These are phyloP conservation scores for Onygenales sp. DNA, from an alignment of 2,329 filamentous ascomycete species.

Conservation along the genomic window DNA sequence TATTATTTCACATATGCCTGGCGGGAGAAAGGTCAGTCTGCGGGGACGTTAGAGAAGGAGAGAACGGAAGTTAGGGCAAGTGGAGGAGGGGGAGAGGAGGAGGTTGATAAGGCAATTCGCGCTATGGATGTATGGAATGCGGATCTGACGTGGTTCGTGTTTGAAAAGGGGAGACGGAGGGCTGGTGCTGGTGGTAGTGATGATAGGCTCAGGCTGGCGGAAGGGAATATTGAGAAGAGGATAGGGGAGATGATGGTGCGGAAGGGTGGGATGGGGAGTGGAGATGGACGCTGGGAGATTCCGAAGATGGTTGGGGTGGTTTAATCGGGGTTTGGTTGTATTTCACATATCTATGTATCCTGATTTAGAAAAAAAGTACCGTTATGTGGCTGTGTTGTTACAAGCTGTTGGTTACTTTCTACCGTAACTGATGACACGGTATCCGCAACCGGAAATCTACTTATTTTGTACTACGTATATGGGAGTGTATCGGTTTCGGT, in stretches of 20 bases:
- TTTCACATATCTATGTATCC: not conserved
- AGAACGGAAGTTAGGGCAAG: conserved; percentile 17
- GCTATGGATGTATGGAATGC: conserved; percentile 34
- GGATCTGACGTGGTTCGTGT: conserved; percentile 34
- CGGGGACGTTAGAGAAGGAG: not conserved
- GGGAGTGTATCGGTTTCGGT: no score
- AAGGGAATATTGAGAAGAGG: not conserved
- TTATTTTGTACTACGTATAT: no score
- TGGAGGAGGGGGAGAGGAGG: conserved; percentile 16
- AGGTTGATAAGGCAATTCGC: conserved; percentile 19
- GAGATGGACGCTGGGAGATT: not conserved
- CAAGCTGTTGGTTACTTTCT: no score
- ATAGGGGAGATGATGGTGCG: conserved; percentile 1
- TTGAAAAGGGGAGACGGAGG: conserved; percentile 13
- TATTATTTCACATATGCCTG: conserved; percentile 21
- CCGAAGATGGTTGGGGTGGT: not conserved
- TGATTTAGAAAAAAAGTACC: no score
- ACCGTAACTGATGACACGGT: no score
- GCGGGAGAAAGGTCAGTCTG: not conserved
- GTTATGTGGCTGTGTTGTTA: no score
- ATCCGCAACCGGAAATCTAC: no score
- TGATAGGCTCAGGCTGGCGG: not conserved
- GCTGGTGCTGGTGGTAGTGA: not conserved
- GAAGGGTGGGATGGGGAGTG: not conserved
- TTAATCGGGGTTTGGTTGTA: not conserved